phyloP scores from a whole-genome alignment of 192 early-diverging fungal species.

The Phycomyces blakesleeanus region DNA sequence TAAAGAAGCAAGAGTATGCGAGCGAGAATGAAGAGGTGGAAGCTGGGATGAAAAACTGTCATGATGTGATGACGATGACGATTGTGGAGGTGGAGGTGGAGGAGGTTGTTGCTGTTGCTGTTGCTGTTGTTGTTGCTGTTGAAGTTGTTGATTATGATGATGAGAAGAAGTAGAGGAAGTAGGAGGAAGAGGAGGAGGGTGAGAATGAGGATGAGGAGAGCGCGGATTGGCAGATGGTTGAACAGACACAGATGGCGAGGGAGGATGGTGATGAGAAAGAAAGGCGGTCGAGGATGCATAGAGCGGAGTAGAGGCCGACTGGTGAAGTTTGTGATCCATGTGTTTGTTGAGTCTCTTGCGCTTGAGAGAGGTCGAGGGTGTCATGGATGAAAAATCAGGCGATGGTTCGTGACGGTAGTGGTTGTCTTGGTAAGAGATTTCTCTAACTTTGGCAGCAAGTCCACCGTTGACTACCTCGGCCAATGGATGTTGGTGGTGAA shows the following conservation, averaged over 20 bases:
- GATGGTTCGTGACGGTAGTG: neutral
- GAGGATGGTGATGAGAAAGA: neutral
- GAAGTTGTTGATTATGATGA: too few species aligned
- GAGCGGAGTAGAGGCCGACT: conserved; percentile 13
- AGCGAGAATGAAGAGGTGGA: conserved; percentile 7
- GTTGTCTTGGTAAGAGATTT: conserved; percentile 11
- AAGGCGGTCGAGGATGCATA: neutral
- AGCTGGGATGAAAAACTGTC: conserved; percentile 10
- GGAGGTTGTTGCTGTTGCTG: too few species aligned
- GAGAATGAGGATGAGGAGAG: neutral
- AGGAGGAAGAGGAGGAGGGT: conserved; percentile 4
- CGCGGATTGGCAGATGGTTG: neutral
- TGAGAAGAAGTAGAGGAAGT: too few species aligned
- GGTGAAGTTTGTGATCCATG: neutral
- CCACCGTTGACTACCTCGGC: conserved; percentile 5
- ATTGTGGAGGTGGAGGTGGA: too few species aligned
- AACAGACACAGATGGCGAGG: neutral
- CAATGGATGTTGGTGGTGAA: conserved; percentile 1
- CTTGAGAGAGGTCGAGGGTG: conserved; percentile 24
- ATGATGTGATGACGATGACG: neutral
- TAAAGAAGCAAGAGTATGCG: neutral
- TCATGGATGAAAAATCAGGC: conserved; percentile 17
- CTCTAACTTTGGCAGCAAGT: conserved; percentile 17
- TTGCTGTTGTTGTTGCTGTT: too few species aligned
- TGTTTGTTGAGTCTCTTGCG: conserved; percentile 11